These are phyloP conservation scores for Chlorociboria aeruginascens DNA, from an alignment of 495 filamentous ascomycete genomes.

Conservation along the genomic window DNA sequence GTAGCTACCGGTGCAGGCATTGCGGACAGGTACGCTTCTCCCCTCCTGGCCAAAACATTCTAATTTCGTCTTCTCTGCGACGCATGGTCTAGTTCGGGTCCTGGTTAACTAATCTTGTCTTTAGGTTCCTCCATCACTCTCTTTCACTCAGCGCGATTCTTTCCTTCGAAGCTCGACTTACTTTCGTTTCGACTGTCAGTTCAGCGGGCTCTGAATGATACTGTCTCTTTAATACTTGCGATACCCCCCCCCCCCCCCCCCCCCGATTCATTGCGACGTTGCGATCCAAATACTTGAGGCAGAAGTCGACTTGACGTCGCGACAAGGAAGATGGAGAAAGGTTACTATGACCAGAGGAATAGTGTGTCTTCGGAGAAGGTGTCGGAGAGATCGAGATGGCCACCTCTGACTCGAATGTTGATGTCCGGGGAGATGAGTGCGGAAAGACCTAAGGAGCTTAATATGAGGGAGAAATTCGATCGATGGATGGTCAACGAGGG, in stretches of 20 bases:
- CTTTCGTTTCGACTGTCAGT: conserved; percentile 21
- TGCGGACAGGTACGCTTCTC: conserved; percentile 41
- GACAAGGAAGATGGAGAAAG: conserved; percentile 29
- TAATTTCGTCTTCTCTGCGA: conserved; percentile 16
- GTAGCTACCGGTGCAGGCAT: conserved; percentile 33
- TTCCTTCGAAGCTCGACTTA: conserved; percentile 11
- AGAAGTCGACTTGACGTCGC: conserved; percentile 18
- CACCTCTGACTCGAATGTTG: conserved; percentile 55
- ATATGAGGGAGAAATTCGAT: conserved; percentile 36
- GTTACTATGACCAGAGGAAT: conserved; percentile 14
- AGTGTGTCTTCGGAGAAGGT: conserved; percentile 26
- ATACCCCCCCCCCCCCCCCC: too few relatives aligned
- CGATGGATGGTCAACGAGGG: conserved; percentile 72
- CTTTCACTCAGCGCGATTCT: too few relatives aligned
- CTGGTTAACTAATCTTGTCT: too few relatives aligned
- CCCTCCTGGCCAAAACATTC: conserved; percentile 19
- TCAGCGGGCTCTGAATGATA: conserved; percentile 48
- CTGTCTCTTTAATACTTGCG: conserved; percentile 5
- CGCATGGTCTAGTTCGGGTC: too few relatives aligned
- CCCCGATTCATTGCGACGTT: too few relatives aligned
- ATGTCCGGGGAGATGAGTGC: conserved; percentile 59
- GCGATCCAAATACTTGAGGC: too few relatives aligned
- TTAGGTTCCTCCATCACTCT: too few relatives aligned
- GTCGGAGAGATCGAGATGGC: conserved; percentile 55
- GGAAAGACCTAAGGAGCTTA: conserved; percentile 48